These are phyloP conservation scores for Tagetes patula DNA, from an alignment of 129 eudicot species.

Conservation along the genomic window DNA sequence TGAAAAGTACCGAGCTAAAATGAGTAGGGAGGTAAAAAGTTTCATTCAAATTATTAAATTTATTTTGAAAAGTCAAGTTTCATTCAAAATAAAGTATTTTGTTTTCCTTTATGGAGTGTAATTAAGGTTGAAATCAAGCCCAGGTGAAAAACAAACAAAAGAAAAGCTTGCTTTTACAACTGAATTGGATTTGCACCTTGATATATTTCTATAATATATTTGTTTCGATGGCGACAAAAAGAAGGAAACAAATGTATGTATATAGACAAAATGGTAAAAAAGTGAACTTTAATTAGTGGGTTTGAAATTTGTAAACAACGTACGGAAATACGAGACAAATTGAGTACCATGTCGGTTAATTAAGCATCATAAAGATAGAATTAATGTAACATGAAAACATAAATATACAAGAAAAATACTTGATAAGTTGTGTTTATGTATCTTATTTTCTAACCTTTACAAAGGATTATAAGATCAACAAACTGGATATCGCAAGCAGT, in stretches of 20 bases:
- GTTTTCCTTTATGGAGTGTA: constrained; percentile 10
- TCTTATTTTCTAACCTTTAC: no score
- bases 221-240: neutral
- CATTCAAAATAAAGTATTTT: neutral
- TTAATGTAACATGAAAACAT: no score
- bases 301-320: neutral
- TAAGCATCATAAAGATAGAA: no score
- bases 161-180: constrained; percentile 18
- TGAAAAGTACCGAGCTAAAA: no score
- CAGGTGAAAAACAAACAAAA: constrained; percentile 7
- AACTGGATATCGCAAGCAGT: no score
- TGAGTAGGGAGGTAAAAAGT: no score
- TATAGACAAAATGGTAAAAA: neutral
- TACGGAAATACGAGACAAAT: neutral
- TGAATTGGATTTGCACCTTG: constrained; percentile 8
- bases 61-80: no score
- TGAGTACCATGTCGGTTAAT: neutral
- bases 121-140: neutral
- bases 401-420: no score
- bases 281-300: neutral
- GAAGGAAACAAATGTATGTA: neutral
- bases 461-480: no score
- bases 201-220: neutral
- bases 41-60: no score
- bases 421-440: no score